Base-by-base conservation (phyloP, 306 rosid species). In the Citrullus amarus region DNA sequence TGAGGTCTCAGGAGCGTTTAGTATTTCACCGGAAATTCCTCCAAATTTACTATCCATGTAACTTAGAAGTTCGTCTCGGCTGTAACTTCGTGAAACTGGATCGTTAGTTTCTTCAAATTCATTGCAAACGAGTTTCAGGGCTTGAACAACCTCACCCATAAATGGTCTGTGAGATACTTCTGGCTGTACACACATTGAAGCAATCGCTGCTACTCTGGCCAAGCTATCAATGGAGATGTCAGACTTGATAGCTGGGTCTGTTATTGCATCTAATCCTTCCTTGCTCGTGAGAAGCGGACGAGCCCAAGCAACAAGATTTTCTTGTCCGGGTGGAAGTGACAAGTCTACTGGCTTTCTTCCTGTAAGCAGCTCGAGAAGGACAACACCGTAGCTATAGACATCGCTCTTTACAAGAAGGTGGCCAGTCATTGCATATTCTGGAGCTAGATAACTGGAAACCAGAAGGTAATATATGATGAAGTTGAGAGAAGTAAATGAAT, bases 121-220 rank as follows among this genome's bases (percentile, higher is more conserved):
- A 39, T 80, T 89, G 84, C 99, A 91, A 44, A 95, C 99, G 16
- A 95, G 93, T 89, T 95, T 91, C 81, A 92, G 83, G 65, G 98
- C 98, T 85, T 95, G 99, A 82, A 95, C 93, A 62, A 95, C 99
- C 87, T 95, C 99, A 1, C 99, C 97, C 99, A 95, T 95, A 91
- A 91, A 95, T 28, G 98, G 98, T 10, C 98, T 91, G 71, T 92
- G 98, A 55, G 93, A 85, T 30, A 91, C 98, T 86, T 95, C 99
- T 0, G 98, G 98, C 78, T 95, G 99, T 76, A 95, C 95, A 32
- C 99, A 95, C 97, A 91, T 95, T 17, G 99, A 95, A 65, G 97
- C 97, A 67, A 95, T 95, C 57, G 98, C 99, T n/a, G 99, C 97
- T 17, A 91, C 93, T 87, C 91, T 95, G 51, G 91, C 83, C 63